Evolutionary conservation across 192 early-diverging fungal species (phyloP), one percentile per base, ranked within the genome.

Genomic region (Chytriomyces sp.): DNA sequence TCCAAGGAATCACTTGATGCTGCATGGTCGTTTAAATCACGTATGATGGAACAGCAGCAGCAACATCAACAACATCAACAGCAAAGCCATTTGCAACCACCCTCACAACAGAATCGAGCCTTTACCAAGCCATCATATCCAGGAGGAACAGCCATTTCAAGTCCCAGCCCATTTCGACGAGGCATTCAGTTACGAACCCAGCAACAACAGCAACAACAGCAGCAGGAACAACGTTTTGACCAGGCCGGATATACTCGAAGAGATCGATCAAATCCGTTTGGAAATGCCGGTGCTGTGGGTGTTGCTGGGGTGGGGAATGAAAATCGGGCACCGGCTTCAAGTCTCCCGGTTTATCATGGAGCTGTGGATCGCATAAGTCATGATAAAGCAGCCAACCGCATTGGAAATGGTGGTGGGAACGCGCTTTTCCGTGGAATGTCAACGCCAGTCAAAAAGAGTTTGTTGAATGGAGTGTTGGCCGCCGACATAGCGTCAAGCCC

Each of bases 111-210:
- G 13, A 18, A 18, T 20, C 53, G 20, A 57, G 2, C 28, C 28
- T 35, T 57, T 20, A 20, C 53, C 53, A 57, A 11, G 53, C 53
- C 11, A 18, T 11, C 53, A 57, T 11, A 43, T n/a, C 7, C 71
- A 61, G 44, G 18, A 7, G 53, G 59, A 13, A 8, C 71, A 26
- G 10, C 47, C 16, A 13, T 26, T n/a, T 46, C 71, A 6, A 49
- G 45, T 28, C 71, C 71, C 7, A 49, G 45, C 3, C 71, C 71
- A 23, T 63, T 73, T 23, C 53, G 71, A 7, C 61, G 60, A 6
- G 71, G 71, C 13, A 73, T 73, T 43, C 71, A 73, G 62, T 60
- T 73, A 20, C 71, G 71, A 16, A 45, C 71, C 8, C 71, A 60
- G 26, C 71, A 60, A 20, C 16, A 60, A 1, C 69, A 24, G 2